A percentile compares a stretch with the other conserved stretches of the same genome.
phyloP scores from a whole-genome alignment of 768 basidiomycete species.

The Flagelloscypha sp. region DNA sequence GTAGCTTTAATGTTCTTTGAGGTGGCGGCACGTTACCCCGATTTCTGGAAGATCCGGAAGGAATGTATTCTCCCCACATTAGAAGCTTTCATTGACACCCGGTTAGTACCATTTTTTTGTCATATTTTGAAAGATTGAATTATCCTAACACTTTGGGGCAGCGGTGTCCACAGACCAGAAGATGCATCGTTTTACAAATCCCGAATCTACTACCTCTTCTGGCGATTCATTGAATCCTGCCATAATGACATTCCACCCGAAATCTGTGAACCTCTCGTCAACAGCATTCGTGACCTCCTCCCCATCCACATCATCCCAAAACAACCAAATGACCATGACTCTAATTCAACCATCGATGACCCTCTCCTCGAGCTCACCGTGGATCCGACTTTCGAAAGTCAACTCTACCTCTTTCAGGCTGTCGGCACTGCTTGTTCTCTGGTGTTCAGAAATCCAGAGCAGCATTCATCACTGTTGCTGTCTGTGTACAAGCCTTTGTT shows the following conservation, averaged over 20 bases:
- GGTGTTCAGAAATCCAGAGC: slow-evolving; percentile 55
- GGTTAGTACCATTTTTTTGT: slow-evolving; percentile 39
- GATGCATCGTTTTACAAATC: slow-evolving; percentile 59
- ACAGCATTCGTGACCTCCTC: slow-evolving; percentile 70
- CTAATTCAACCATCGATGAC: no score
- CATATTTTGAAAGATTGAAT: slow-evolving; percentile 3
- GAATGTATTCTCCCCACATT: slow-evolving; percentile 82
- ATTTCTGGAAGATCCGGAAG: slow-evolving; percentile 93
- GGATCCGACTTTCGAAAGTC: slow-evolving; percentile 83
- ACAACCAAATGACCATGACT: no score
- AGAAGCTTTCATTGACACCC: slow-evolving; percentile 76
- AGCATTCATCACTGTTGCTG: slow-evolving; percentile 60
- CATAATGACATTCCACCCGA: slow-evolving; percentile 68
- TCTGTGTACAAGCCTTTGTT: slow-evolving; percentile 79
- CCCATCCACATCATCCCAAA: slow-evolving; percentile 62
- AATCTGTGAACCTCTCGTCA: slow-evolving; percentile 63
- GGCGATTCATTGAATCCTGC: slow-evolving; percentile 82
- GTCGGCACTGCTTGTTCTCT: slow-evolving; percentile 77
- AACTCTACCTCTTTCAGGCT: slow-evolving; percentile 92
- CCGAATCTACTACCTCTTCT: slow-evolving; percentile 86
- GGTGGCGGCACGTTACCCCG: slow-evolving; percentile 81
- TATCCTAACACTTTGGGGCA: slow-evolving; percentile 29
- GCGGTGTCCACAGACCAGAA: slow-evolving; percentile 80
- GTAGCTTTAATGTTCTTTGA: slow-evolving; percentile 92
- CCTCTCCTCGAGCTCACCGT: no score